phyloP scores from a whole-genome alignment of 2,329 filamentous ascomycete genomes.

The Arthrobotrys sphaeroides region DNA sequence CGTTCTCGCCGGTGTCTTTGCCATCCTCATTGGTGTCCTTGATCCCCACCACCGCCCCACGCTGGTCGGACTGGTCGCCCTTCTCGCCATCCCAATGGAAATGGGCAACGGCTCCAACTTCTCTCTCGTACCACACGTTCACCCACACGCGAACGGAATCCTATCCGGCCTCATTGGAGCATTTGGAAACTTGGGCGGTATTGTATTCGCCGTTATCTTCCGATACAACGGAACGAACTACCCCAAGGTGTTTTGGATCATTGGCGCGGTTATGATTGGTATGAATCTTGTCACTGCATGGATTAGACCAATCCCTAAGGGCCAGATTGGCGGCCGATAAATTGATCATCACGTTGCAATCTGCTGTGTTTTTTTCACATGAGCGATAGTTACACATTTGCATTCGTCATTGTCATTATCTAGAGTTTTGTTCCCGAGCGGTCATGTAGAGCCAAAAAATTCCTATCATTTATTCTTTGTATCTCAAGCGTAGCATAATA shows the following conservation, averaged over 20 bases:
- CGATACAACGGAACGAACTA: slow-evolving; percentile 76
- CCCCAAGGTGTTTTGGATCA: slow-evolving; percentile 79
- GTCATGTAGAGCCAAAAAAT: not conserved
- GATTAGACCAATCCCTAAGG: slow-evolving; percentile 70
- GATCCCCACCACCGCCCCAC: slow-evolving; percentile 71
- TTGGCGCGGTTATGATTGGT: slow-evolving; percentile 77
- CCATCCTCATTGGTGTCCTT: slow-evolving; percentile 71
- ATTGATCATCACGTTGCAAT: not conserved
- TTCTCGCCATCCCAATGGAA: slow-evolving; percentile 83
- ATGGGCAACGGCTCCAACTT: slow-evolving; percentile 88
- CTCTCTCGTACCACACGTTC: slow-evolving; percentile 84
- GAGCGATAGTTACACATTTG: too few species aligned
- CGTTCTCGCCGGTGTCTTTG: slow-evolving; percentile 69
- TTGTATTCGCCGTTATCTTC: slow-evolving; percentile 85
- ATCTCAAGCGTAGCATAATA: not conserved
- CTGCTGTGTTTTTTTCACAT: not conserved
- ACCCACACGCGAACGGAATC: slow-evolving; percentile 79
- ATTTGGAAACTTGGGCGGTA: slow-evolving; percentile 82
- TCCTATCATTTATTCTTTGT: not conserved
- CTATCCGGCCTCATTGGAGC: slow-evolving; percentile 82
- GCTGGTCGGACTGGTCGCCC: slow-evolving; percentile 79
- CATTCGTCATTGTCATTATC: not conserved
- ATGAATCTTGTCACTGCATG: slow-evolving; percentile 74
- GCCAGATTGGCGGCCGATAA: slow-evolving; percentile 65
- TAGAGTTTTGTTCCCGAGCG: not conserved